Base-by-base conservation (phyloP, 768 basidiomycete species). In the Phanerochaete sordida region DNA sequence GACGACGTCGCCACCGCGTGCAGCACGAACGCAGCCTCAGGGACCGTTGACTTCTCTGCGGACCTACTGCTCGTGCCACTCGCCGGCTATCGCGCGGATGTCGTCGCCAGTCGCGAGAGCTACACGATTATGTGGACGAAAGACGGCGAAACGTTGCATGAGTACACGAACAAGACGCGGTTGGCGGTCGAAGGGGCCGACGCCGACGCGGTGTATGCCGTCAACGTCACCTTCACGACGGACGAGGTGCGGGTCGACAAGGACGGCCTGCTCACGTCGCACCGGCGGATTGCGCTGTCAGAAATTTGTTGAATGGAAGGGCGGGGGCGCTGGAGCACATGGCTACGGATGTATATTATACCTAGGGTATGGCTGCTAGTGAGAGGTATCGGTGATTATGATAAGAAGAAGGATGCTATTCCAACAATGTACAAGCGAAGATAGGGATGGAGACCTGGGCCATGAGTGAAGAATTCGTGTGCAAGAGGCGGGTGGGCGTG, bases 71-170 rank as follows among this genome's bases (percentile, higher is more conserved):
- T 90, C 30, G 75, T 90, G 16, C 84, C 86, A 13, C 76, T 91
- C 16, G 88, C 84, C 0, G 81, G 87, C 56, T 77, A 86, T 59
- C 70, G 81, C 57, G 62, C 59, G 37, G 75, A 77, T 16, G 58
- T 59, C 1, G 63, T 64, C 0, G 64, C 56, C 21, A 61, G 69
- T 21, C 69, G 67, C 19, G 83, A 85, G 68, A 79, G 76, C 55
- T 88, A 87, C 65, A 73, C 74, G 9, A 80, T 89, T 56, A 67
- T 68, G 23, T 90, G 89, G 88, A 69, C 68, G 30, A 81, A 75
- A 61, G 76, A 86, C 62, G 82, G 79, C 12, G 59, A 62, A 0
- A 60, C 74, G 1, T 64, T 89, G n/a, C 67, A 72, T 1, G 70
- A 69, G 7, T 81, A 81, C 57, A 68, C 79, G 1, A 85, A 89